Conservation (phyloP, 371 early-diverging fungal genomes). For the Choanephora cucurbitarum region DNA sequence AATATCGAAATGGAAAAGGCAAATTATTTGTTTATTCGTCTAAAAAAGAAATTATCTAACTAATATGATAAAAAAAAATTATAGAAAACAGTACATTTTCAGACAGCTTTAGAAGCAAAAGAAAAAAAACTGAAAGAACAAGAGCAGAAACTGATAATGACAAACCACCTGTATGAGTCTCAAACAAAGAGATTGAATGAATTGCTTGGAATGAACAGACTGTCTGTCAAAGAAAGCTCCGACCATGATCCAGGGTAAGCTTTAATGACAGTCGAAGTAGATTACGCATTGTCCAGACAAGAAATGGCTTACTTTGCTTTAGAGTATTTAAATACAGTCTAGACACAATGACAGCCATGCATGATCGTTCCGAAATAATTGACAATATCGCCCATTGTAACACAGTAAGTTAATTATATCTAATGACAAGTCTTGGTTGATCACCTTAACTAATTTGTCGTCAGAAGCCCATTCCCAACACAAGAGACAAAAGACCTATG, state of each 20-base stretch:
- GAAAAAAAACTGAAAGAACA: conserved; percentile 34
- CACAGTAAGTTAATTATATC: not conserved
- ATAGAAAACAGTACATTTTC: conserved; percentile 23
- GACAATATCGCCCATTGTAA: not conserved
- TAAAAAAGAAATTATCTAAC: no score
- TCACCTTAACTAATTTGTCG: no score
- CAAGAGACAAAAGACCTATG: no score
- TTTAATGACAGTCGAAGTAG: no score
- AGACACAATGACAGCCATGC: not conserved
- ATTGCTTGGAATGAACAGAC: conserved; percentile 4
- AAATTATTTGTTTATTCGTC: no score
- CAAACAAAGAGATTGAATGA: conserved; percentile 24
- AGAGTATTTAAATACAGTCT: not conserved
- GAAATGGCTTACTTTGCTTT: not conserved
- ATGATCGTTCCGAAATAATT: not conserved
- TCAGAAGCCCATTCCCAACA: no score
- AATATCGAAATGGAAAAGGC: conserved; percentile 18
- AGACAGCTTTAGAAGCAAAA: conserved; percentile 29
- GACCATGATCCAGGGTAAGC: not conserved
- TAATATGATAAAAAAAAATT: conserved; percentile 18
- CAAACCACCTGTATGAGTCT: conserved; percentile 23
- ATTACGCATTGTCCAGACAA: not conserved
- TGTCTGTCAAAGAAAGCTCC: conserved; percentile 13
- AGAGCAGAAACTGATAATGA: conserved; percentile 19
- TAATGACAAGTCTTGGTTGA: no score